Percentiles rank a stretch among this genome's conserved stretches.
Conservation (phyloP, 176 grass and related monocot species). For the Canna indica region DNA sequence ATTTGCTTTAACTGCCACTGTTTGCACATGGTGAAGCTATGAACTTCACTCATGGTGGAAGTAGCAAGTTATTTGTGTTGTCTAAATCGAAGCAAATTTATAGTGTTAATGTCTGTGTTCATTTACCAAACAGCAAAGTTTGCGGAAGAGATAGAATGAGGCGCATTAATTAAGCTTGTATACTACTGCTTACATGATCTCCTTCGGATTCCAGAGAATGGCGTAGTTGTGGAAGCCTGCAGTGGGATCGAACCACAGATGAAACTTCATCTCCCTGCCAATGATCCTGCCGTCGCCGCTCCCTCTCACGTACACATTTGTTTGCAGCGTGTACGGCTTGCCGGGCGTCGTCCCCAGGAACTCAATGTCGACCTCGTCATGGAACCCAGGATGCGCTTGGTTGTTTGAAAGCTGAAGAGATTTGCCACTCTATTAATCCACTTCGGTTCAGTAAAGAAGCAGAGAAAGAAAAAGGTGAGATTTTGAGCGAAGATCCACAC, state of each 20-base stretch:
- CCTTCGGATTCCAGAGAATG: conserved; percentile 9
- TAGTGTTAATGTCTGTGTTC: too few species aligned
- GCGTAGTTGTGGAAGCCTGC: conserved; percentile 15
- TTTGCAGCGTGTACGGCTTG: conserved; percentile 12
- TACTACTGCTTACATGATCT: conserved; percentile 17
- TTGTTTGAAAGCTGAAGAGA: conserved; percentile 13
- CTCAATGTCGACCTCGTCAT: conserved; percentile 15
- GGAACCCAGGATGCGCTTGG: conserved; percentile 9
- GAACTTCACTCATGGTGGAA: too few species aligned
- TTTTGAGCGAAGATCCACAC: conserved; percentile 3
- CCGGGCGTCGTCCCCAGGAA: conserved; percentile 19
- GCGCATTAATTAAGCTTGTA: too few species aligned
- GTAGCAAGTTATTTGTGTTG: too few species aligned
- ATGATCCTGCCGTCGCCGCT: conserved; percentile 12
- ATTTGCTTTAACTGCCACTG: too few species aligned
- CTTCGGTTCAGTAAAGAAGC: neutral
- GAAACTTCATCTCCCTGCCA: conserved; percentile 19
- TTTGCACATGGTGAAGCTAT: too few species aligned
- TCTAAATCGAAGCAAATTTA: too few species aligned
- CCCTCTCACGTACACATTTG: conserved; percentile 19
- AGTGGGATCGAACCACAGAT: conserved; percentile 14
- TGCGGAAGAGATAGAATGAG: too few species aligned
- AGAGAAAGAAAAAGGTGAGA: neutral
- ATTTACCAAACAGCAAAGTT: too few species aligned
- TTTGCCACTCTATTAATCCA: too few species aligned